phyloP scores from a whole-genome alignment of 208 protist genomes.

The Polymyxa betae region DNA sequence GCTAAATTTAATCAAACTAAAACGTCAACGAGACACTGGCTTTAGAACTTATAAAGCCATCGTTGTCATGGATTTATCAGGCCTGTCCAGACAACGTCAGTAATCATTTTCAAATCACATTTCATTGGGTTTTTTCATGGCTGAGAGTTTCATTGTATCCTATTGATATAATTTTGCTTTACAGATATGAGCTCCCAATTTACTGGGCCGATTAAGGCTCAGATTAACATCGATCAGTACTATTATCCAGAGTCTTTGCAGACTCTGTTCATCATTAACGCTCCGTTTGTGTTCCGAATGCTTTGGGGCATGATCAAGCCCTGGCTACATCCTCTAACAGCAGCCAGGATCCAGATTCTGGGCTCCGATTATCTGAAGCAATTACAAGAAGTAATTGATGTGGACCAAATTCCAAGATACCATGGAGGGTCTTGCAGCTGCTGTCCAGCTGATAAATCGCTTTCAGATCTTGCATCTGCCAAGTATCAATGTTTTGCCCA shows the following conservation, averaged over 20 bases:
- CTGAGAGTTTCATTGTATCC: no score
- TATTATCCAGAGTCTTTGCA: slow-evolving; percentile 58
- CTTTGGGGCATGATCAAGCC: slow-evolving; percentile 52
- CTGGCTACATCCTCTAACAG: slow-evolving; percentile 58
- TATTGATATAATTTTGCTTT: no score
- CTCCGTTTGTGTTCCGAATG: slow-evolving; percentile 50
- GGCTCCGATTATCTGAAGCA: slow-evolving; percentile 52
- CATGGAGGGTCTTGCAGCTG: not conserved
- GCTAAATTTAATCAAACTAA: slow-evolving; percentile 39
- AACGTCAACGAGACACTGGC: slow-evolving; percentile 19
- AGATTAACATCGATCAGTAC: slow-evolving; percentile 49
- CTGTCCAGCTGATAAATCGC: not conserved
- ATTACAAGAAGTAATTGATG: slow-evolving; percentile 50
- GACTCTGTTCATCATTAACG: slow-evolving; percentile 56
- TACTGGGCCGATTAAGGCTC: slow-evolving; percentile 2
- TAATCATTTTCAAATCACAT: no score
- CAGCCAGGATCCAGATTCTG: slow-evolving; percentile 50
- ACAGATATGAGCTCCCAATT: no score
- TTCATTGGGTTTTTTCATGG: no score
- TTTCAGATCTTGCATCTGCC: not conserved
- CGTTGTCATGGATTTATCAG: slow-evolving; percentile 41
- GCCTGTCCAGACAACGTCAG: slow-evolving; percentile 25
- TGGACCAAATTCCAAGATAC: slow-evolving; percentile 56
- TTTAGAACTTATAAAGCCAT: slow-evolving; percentile 26
- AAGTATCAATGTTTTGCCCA: no score